Base-by-base conservation (phyloP, 2,329 filamentous ascomycete species). In the Cytospora mali region DNA sequence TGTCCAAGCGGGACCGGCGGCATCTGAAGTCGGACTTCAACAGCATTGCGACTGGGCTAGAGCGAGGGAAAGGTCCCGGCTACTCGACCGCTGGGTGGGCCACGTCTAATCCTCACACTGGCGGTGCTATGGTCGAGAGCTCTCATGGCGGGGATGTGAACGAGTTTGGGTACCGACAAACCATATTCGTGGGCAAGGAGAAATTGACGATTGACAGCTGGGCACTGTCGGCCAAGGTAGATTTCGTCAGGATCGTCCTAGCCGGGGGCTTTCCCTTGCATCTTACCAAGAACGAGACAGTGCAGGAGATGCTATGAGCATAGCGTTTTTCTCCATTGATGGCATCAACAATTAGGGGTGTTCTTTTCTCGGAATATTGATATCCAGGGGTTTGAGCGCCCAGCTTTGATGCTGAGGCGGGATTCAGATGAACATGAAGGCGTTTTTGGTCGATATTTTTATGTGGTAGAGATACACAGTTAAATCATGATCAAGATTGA, bases 41-140 rank as follows among this genome's bases (percentile, higher is more conserved):
- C 51, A 84, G 81, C 68, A 80, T 85, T 53, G 75, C 83, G 50
- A 84, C 81, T 0, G 85, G 82, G 1, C 75, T 85, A 2, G 82
- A 85, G 69, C 77, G 78, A 3, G 80, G 81, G 48, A 81, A 81
- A 48, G 83, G 83, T 0, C 83, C 83, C 0, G 80, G 77, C 35
- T 86, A 84, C 68, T 84, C 82, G 7, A 82, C 79, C 1, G 80
- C 82, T 1, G 72, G 74, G 9, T 73, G 75, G 61, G 76, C 68
- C 70, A 74, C 70, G 39, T 75, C 62, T 46, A 79, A 80, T 62
- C 77, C 78, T 1, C 75, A 81, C 62, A 78, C 76, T 0, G 76
- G 76, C 23, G 74, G 76, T 4, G 70, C 72, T 6, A 79, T 78
- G 42, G 75, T 76, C 4, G 76, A 80, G 35, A 66, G 62, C 76